Evolutionary conservation across 768 basidiomycete genomes (phyloP), one percentile per base, ranked within the genome.

Genomic region (Ramaria sp.): DNA sequence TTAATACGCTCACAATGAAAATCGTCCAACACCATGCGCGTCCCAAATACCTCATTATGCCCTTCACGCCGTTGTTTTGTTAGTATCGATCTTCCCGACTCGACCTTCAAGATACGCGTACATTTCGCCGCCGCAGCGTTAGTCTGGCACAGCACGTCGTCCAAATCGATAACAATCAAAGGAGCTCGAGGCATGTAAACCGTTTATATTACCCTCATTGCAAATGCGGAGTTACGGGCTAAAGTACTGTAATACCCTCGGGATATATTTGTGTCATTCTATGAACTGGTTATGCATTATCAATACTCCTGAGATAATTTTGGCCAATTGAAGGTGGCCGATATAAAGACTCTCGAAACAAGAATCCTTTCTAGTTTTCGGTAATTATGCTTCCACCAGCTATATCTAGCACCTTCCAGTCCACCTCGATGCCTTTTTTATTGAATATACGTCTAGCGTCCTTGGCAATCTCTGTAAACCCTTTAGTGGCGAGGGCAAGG

Each of bases 361-460:
- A 43, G 17, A 43, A 9, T 41, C 39, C 17, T 2, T 7, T 20
- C 31, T 53, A 39, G 15, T n/a, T 38, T 6, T 66, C 53, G 39
- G 71, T 65, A 13, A 51, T 63, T 1, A 39, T 41, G 61, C 69
- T 74, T 12, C 77, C 80, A 15, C 72, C 76, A 38, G 72, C 78
- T 15, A 98, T 77, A 39, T 84, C 78, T 22, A 98, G 75, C 30
- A 96, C 67, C 67, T 91, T 86, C 91, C 92, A 96, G 63, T 93
- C 90, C 58, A 95, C 88, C 60, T 89, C 80, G 12, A 98, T 79
- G 6, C 79, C 80, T 53, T 84, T 78, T 47, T 73, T 69, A 55
- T 72, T 72, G 70, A 97, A 96, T 43, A 94, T 85, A 27, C 70
- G 68, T 17, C 82, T 75, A 9, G 91, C 93, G 62, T 86, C 86